Conservation (phyloP, 2,329 filamentous ascomycete species). For the Fusarium sp. region DNA sequence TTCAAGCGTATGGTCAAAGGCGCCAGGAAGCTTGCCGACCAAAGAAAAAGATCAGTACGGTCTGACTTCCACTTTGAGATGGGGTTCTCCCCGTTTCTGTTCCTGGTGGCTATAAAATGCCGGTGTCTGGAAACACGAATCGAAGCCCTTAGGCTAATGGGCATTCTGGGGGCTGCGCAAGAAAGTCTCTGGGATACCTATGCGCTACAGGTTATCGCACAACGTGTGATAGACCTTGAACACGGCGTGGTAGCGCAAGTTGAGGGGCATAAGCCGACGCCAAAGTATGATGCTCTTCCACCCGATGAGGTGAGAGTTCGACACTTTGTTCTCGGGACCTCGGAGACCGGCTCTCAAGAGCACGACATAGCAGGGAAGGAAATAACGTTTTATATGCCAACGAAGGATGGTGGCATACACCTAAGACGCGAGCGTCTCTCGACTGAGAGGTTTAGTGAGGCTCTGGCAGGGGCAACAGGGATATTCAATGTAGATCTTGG, state of each 20-base stretch:
- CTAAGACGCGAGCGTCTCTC: slow-evolving; percentile 16
- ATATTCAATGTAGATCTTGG: slow-evolving; percentile 19
- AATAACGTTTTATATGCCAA: slow-evolving; percentile 19
- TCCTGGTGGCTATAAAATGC: slow-evolving; percentile 26
- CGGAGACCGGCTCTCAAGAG: neutral
- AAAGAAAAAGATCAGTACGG: neutral
- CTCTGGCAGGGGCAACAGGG: slow-evolving; percentile 3
- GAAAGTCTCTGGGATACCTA: slow-evolving; percentile 32
- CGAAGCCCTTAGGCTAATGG: slow-evolving; percentile 12
- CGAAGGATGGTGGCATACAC: slow-evolving; percentile 2
- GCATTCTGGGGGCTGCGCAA: slow-evolving; percentile 23
- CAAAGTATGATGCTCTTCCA: slow-evolving; percentile 3
- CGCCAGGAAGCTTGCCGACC: slow-evolving; percentile 5
- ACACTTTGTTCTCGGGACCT: slow-evolving; percentile 23
- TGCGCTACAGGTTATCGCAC: slow-evolving; percentile 20
- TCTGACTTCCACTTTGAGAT: slow-evolving; percentile 26
- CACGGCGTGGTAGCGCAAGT: slow-evolving; percentile 8
- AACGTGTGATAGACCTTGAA: slow-evolving; percentile 27
- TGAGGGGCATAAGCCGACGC: neutral
- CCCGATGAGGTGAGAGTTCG: slow-evolving; percentile 17
- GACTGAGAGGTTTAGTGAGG: neutral
- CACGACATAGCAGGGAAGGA: slow-evolving; percentile 1
- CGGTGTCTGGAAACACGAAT: slow-evolving; percentile 22
- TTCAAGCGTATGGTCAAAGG: slow-evolving; percentile 19
- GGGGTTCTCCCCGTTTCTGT: slow-evolving; percentile 23